Conservation (phyloP, 805 yeast species). For the Metschnikowia similis region DNA sequence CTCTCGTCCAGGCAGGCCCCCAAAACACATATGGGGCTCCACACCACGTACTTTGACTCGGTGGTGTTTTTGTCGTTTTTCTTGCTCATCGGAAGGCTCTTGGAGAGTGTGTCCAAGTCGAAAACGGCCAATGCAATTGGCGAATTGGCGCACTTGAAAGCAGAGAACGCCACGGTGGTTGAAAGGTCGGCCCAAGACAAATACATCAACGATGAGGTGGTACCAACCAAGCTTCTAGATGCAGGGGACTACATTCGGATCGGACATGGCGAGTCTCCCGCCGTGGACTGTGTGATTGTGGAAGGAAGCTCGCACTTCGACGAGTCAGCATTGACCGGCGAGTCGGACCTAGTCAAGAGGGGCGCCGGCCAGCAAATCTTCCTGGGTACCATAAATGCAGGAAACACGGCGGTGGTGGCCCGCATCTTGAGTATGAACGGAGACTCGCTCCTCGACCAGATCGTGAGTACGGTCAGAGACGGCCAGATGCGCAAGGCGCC, state of each 20-base stretch:
- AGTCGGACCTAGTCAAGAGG: slow-evolving; percentile 56
- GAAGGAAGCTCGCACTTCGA: slow-evolving; percentile 50
- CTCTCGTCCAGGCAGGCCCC: slow-evolving; percentile 35
- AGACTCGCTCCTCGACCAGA: slow-evolving; percentile 64
- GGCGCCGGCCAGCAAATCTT: slow-evolving; percentile 60
- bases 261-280: slow-evolving; percentile 56
- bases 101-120: slow-evolving; percentile 63
- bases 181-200: slow-evolving; percentile 9
- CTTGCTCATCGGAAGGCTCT: slow-evolving; percentile 62
- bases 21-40: slow-evolving; percentile 35
- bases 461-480: slow-evolving; percentile 63
- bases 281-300: slow-evolving; percentile 51
- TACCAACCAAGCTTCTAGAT: slow-evolving; percentile 46
- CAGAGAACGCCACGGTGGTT: slow-evolving; percentile 43
- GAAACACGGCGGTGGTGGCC: slow-evolving; percentile 51
- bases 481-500: slow-evolving; percentile 74
- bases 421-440: slow-evolving; percentile 56
- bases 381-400: slow-evolving; percentile 68
- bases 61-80: slow-evolving; percentile 74
- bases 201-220: slow-evolving; percentile 25
- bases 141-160: slow-evolving; percentile 48
- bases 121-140: slow-evolving; percentile 65
- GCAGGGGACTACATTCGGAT: slow-evolving; percentile 47
- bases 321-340: slow-evolving; percentile 62
- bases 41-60: slow-evolving; percentile 72